Base-by-base conservation (phyloP, 352 stramenopile genomes). In the Phytophthora melonis region DNA sequence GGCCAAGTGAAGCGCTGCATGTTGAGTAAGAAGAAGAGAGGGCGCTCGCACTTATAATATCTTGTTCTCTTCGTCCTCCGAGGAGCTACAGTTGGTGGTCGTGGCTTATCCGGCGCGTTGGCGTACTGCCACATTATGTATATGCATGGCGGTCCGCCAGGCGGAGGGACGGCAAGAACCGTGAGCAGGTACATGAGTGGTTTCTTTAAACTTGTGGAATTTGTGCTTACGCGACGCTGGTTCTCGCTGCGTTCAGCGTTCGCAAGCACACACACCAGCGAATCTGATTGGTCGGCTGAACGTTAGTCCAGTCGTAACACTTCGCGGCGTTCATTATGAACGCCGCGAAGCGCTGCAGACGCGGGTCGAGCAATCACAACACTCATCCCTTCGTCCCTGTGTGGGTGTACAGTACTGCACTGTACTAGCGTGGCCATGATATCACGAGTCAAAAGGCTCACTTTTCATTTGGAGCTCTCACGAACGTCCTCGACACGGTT, bases 401-500 rank as follows among this genome's bases (percentile, higher is more conserved):
- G 7, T 34, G 23, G 23, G 23, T 25, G 23, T 2, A 1, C 23
- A 25, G 23, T 25, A 25, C 23, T 25, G 23, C 23, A 25, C 23
- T 25, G 23, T 25, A n/a, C n/a, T n/a, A 34, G 7, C 8, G 32
- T 36, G 32, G 32, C 32, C 8, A 36, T 36, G 32, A 36, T 8
- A 36, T 36, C 32, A 36, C 32, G 1, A 36, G 32, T 13, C 32
- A 36, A 36, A 2, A 2, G 2, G 32, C 32, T 53, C 57, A 63
- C 21, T 63, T 63, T 63, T 9, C 57, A 52, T 52, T 52, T 21
- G 43, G 43, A 52, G 18, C 5, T 23, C 43, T 3, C 32, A 36
- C 32, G 32, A 36, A 34, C 30, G 30, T 34, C 30, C 32, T 13
- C 7, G 32, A 34, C 30, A 34, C 6, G 10, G 30, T 34, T 34